Base-by-base conservation (phyloP, 495 filamentous ascomycete species). In the Halenospora varia region DNA sequence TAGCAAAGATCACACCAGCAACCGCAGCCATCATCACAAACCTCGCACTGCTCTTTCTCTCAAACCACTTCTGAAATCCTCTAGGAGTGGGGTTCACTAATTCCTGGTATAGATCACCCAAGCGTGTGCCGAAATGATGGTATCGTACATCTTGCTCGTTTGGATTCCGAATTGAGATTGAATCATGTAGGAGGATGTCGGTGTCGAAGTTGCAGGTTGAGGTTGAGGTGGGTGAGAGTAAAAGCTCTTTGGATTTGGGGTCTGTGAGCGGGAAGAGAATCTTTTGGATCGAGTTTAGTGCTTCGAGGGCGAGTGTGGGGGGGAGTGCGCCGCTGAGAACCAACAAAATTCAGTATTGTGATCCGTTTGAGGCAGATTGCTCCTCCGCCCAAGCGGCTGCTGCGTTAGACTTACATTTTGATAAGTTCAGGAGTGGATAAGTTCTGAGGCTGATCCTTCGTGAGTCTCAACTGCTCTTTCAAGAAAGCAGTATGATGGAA, bases 11-110 rank as follows among this genome's bases (percentile, higher is more conserved):
- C 0, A 75, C 69, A 2, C 72, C 72, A 35, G 60, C 60, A 1
- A 75, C 46, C 0, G 71, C 74, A 9, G 68, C 72, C 59, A 71
- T 60, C 66, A 73, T 70, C 2, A 73, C 59, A 50, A 73, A 69
- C 48, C 70, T 64, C 2, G 70, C 66, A 18, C 70, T 70, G 53
- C 72, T 75, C 56, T 60, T 68, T 24, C 71, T 57, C 54, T 75
- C 58, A 51, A 75, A 52, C 69, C 66, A 69, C 42, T 63, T 68
- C 51, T 68, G 59, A 0, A 73, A 44, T 20, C 71, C 67, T 9
- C 71, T 62, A 15, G 72, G 68, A 26, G 56, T 60, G 40, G 72
- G 72, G 25, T 68, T 69, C 35, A 71, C 56, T 10, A 71, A 26
- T 45, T 75, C 72, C 40, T 71, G 59, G 48, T 73, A 69, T 8